Evolutionary conservation across 1,284 basidiomycete species (phyloP), one percentile per base, ranked within the genome.

Genomic region (Vanrija sp.): DNA sequence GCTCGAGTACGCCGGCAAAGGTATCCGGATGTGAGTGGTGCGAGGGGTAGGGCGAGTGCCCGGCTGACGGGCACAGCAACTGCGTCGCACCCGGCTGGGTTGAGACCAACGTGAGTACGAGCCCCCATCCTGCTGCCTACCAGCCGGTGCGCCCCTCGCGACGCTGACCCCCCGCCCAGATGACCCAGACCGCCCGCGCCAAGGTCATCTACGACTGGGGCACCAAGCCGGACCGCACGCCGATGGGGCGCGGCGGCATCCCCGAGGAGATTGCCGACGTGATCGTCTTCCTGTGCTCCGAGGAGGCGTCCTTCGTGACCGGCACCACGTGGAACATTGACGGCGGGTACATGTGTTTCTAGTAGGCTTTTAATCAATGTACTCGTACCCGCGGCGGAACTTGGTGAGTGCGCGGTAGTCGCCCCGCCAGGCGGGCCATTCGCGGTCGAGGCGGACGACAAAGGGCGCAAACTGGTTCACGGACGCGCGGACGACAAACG

Each of bases 201-300:
- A 34, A 15, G 64, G 64, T 49, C 54, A 55, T 51, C 65, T 62
- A 14, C 55, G 39, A 25, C 59, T 1, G 26, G 49, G 10, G 46
- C 55, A 34, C 43, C 46, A 12, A 57, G 61, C 49, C 54, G 49
- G 21, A 59, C 54, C 38, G 55, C 63, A 10, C 65, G 19, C 55
- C 68, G 14, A 67, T 68, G 65, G 53, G 57, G 16, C 47, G 68
- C 18, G 60, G 60, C 48, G 68, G 63, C 1, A 55, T 44, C 40
- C 51, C 62, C 15, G 66, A 65, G 28, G 68, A 70, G 51, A 52
- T 70, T n/a, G 66, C 68, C 2, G 68, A 70, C 57, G 60, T 63
- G 15, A 51, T 60, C 16, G 39, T 66, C n/a, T 70, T 68, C 54
- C 47, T 70, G 28, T 50, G 26, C 19, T 54, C 54, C 39, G 63